These are phyloP conservation scores for Sugiyamaella castrensis DNA, from an alignment of 1,139 yeast species.

Conservation along the genomic window DNA sequence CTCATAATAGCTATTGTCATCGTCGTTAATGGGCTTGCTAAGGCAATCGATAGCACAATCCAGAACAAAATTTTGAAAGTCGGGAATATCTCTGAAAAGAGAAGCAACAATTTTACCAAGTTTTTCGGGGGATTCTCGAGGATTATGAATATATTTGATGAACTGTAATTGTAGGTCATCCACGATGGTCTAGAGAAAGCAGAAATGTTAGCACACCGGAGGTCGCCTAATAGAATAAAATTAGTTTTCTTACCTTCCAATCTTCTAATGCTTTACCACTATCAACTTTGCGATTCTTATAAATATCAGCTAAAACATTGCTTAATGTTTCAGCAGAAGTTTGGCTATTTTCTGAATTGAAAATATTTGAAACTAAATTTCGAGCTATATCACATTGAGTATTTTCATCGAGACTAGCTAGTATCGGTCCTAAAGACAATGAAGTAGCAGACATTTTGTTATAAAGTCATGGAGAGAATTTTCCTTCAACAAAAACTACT, in stretches of 20 bases:
- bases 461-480: no score
- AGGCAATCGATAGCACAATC: neutral
- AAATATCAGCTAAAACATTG: conserved; percentile 1
- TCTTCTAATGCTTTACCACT: neutral
- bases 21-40: neutral
- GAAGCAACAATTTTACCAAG: conserved; percentile 5
- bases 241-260: conserved; percentile 9
- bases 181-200: no score
- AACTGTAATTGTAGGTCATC: no score
- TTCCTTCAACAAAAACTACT: no score
- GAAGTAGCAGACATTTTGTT: neutral
- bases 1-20: neutral
- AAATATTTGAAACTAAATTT: conserved; percentile 4
- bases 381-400: conserved; percentile 3
- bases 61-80: neutral
- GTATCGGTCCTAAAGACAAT: conserved; percentile 5
- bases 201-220: no score
- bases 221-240: no score
- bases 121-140: neutral
- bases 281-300: neutral
- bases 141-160: no score
- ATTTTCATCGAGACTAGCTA: conserved; percentile 3
- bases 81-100: conserved; percentile 3
- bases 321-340: neutral
- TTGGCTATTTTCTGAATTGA: neutral